Conservation (phyloP, 2,329 filamentous ascomycete genomes). For the Anthostomella pinea region DNA sequence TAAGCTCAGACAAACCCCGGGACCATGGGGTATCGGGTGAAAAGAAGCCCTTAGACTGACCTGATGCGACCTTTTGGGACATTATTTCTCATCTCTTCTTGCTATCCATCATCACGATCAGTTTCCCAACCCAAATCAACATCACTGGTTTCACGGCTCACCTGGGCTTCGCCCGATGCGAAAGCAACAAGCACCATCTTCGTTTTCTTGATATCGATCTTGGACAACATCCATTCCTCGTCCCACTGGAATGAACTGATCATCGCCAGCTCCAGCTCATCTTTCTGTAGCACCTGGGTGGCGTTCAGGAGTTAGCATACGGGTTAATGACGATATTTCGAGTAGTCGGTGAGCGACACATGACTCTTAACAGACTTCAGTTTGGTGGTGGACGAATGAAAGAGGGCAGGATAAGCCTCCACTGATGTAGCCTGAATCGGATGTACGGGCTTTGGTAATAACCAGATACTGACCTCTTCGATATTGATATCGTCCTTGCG, state of each 20-base stretch:
- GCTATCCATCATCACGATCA: conserved; percentile 33
- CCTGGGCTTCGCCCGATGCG: conserved; percentile 51
- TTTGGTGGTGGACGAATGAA: no score
- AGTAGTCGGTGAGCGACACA: no score
- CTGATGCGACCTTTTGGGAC: conserved; percentile 52
- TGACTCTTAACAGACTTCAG: no score
- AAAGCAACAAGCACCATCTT: conserved; percentile 61
- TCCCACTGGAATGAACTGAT: conserved; percentile 89
- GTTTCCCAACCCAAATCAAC: background rate
- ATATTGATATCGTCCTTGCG: conserved; percentile 77
- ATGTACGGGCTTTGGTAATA: no score
- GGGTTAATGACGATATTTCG: no score
- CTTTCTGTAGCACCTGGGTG: conserved; percentile 76
- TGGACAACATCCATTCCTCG: conserved; percentile 72
- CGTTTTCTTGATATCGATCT: conserved; percentile 60
- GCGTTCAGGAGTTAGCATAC: no score
- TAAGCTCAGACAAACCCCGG: no score
- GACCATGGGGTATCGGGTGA: no score
- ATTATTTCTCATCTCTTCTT: conserved; percentile 47
- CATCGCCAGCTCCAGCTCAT: conserved; percentile 70
- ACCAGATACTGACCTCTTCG: conserved; percentile 40
- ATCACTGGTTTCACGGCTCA: conserved; percentile 31
- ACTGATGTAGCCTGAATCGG: no score
- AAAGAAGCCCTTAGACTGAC: no score
- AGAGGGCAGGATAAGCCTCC: no score